Evolutionary conservation across 768 basidiomycete genomes (phyloP).

Genomic region (Tricholoma furcatifolium): DNA sequence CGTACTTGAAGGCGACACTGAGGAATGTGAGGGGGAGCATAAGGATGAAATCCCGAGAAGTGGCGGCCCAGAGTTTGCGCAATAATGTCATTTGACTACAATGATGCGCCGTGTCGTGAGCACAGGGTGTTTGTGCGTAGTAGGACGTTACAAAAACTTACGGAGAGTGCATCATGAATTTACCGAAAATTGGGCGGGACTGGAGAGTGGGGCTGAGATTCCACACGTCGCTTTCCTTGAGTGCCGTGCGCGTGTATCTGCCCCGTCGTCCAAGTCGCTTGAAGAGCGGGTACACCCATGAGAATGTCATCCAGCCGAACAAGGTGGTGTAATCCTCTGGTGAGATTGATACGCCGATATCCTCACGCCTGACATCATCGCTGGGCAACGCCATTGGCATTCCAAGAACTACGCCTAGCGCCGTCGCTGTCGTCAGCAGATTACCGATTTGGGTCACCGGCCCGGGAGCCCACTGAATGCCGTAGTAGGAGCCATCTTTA

Average conservation of each 20-base stretch:
- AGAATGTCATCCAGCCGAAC: slow-evolving; percentile 70
- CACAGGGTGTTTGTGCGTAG: not conserved
- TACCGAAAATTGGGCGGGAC: slow-evolving; percentile 61
- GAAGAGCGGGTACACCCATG: slow-evolving; percentile 72
- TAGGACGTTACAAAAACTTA: slow-evolving; percentile 18
- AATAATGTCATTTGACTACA: slow-evolving; percentile 38
- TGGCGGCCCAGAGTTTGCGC: slow-evolving; percentile 41
- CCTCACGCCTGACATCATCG: slow-evolving; percentile 40
- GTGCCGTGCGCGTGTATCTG: slow-evolving; percentile 46
- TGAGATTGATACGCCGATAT: slow-evolving; percentile 61
- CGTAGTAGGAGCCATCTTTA: slow-evolving; percentile 34
- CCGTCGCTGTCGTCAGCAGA: slow-evolving; percentile 37
- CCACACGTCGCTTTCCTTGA: slow-evolving; percentile 76
- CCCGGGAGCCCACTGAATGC: no score
- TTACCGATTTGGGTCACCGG: slow-evolving; percentile 38
- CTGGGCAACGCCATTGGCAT: slow-evolving; percentile 75
- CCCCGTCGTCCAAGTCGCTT: no score
- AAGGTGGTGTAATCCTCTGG: slow-evolving; percentile 79
- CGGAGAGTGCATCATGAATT: slow-evolving; percentile 36
- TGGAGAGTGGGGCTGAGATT: slow-evolving; percentile 64
- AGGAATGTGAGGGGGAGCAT: slow-evolving; percentile 68
- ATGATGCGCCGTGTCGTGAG: not conserved
- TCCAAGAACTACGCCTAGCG: slow-evolving; percentile 46
- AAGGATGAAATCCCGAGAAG: slow-evolving; percentile 47
- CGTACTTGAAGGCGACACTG: slow-evolving; percentile 75